Evolutionary conservation across 225 moss, liverwort and hornwort species (phyloP), one percentile per base, ranked within the genome.

Genomic region (Sphagnum contortum): DNA sequence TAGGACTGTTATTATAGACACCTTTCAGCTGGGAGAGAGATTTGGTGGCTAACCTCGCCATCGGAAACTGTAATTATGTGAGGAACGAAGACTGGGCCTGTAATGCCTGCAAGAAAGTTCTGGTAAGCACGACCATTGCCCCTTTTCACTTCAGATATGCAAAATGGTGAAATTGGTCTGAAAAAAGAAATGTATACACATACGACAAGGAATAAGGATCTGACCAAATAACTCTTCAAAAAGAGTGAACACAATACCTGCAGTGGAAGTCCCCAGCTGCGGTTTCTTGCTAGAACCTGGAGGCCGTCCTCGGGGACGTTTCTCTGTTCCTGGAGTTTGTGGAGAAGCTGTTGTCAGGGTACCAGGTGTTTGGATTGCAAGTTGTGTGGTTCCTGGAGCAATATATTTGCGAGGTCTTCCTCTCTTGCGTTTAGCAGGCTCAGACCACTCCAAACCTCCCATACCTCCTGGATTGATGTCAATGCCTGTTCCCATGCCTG

Each of bases 261-360:
- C 29, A 29, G 29, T 29, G 29, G 29, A 29, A 29, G 29, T 29
- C 29, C 29, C 75, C 11, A 81, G 75, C 60, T 83, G 81, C 59
- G 77, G 86, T 61, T 80, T 75, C 76, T 89, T 88, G 70, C 89
- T 79, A 5, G 89, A 89, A 54, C 86, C 83, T 4, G 79, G 86
- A 3, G 89, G 86, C 69, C 86, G 74, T 45, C 89, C 89, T 57
- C 89, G 80, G 3, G 78, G 82, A 5, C 86, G 73, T 67, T 86
- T 86, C 71, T 80, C 88, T 10, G 74, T 65, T 4, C 29, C 29
- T 4, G 83, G 79, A 48, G 85, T 69, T 5, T 67, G 70, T 8
- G 69, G 70, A 11, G 68, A 68, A 4, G 57, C 70, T 53, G 79
- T 79, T 45, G 77, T 57, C 8, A 61, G 64, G 11, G 70, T 59